Percentiles rank a stretch among this genome's conserved stretches.
Conservation (phyloP, 768 basidiomycete genomes). For the Mycena olivaceomarginata region DNA sequence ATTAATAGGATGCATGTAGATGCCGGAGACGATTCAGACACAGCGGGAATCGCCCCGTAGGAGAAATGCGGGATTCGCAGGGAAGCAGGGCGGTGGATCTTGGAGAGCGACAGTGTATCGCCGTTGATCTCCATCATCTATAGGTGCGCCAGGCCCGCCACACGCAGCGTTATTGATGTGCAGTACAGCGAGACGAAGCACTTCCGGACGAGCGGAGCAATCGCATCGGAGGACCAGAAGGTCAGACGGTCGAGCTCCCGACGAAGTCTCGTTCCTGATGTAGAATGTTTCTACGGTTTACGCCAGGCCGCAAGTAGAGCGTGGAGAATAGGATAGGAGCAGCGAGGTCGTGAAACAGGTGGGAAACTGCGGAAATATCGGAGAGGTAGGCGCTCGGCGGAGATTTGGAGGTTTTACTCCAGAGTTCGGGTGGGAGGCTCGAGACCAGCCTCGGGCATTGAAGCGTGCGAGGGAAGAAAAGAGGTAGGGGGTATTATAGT, state of each 20-base stretch:
- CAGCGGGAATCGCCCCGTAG: neutral
- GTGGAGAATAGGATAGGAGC: neutral
- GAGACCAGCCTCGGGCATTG: neutral
- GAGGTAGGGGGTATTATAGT: too few species aligned
- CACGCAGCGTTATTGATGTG: neutral
- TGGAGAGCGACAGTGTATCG: neutral
- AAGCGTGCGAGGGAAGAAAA: neutral
- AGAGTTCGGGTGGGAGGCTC: conserved; percentile 16
- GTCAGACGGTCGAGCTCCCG: neutral
- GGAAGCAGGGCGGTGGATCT: neutral
- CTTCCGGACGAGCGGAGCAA: conserved; percentile 14
- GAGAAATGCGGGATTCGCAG: neutral
- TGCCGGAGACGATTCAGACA: neutral
- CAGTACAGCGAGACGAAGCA: neutral
- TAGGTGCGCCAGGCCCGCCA: neutral
- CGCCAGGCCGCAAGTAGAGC: conserved; percentile 10
- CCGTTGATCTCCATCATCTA: neutral
- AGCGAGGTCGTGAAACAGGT: neutral
- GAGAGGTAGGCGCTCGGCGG: neutral
- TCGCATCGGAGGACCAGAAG: conserved; percentile 16
- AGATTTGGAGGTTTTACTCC: neutral
- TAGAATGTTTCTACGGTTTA: neutral
- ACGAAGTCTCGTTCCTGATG: neutral
- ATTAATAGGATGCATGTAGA: conserved; percentile 2
- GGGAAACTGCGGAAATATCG: neutral